These are phyloP conservation scores for Populus pruinosa DNA, from an alignment of 345 rosid species.

Conservation along the genomic window DNA sequence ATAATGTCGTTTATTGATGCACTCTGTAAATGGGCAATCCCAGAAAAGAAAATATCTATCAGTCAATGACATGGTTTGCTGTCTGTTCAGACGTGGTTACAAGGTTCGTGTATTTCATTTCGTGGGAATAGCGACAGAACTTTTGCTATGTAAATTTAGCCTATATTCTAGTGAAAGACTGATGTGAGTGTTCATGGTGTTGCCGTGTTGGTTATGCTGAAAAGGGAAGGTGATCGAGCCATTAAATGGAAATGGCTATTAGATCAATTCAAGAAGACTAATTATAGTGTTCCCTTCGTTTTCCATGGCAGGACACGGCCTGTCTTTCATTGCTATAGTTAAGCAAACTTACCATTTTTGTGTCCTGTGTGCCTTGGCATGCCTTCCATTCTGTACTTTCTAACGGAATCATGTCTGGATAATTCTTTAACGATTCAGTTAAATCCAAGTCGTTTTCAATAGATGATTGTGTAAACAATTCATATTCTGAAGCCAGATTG, in stretches of 20 bases:
- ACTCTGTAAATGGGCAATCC: not conserved
- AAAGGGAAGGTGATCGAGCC: not conserved
- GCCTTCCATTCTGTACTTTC: not conserved
- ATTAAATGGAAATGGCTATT: not conserved
- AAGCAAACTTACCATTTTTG: not conserved
- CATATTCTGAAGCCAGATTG: too few relatives aligned
- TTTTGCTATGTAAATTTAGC: not conserved
- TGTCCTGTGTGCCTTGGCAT: not conserved
- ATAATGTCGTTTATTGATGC: slow-evolving; percentile 27
- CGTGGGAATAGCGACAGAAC: not conserved
- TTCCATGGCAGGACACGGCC: not conserved
- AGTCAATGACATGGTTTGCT: not conserved
- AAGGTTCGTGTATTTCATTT: not conserved
- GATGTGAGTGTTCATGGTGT: not conserved
- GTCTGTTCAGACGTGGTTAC: not conserved
- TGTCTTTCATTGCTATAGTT: not conserved
- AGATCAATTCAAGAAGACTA: not conserved
- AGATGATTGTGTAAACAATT: too few relatives aligned
- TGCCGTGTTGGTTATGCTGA: not conserved
- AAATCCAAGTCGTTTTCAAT: too few relatives aligned
- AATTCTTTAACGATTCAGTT: too few relatives aligned
- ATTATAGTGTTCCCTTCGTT: not conserved
- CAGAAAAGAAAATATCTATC: not conserved
- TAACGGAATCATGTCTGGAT: not conserved
- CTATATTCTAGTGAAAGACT: not conserved